phyloP scores from a whole-genome alignment of 2,329 filamentous ascomycete genomes.

The Pseudodiploospora longispora region DNA sequence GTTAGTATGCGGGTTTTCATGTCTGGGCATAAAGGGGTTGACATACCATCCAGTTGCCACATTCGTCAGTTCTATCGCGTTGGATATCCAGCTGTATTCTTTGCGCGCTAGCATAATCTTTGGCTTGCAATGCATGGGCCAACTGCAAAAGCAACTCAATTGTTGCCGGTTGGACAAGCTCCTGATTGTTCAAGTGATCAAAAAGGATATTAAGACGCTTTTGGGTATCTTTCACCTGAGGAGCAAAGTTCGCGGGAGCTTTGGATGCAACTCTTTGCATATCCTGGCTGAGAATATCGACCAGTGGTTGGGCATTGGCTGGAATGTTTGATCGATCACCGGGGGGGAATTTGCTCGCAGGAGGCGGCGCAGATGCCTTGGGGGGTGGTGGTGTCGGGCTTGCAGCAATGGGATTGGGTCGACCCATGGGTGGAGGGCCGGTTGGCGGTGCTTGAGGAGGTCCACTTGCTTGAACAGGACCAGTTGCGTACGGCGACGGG shows the following conservation, averaged over 20 bases:
- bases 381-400: constrained; percentile 38
- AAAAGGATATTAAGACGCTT: constrained; percentile 91
- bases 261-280: constrained; percentile 83
- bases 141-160: constrained; percentile 58
- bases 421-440: constrained; percentile 23
- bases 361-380: constrained; percentile 37
- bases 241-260: constrained; percentile 77
- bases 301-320: constrained; percentile 63
- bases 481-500: constrained; percentile 26
- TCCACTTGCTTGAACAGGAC: constrained; percentile 34
- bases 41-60: constrained; percentile 81
- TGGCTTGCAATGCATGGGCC: constrained; percentile 56
- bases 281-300: constrained; percentile 71
- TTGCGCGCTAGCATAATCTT: constrained; percentile 61
- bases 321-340: constrained; percentile 91
- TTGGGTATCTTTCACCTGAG: constrained; percentile 88
- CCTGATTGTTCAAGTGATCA: constrained; percentile 93
- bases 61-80: constrained; percentile 69
- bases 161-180: constrained; percentile 75
- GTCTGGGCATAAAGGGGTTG: neutral
- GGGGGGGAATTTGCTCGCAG: constrained; percentile 62
- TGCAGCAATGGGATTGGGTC: constrained; percentile 19
- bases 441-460: constrained; percentile 29
- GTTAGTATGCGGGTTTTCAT: constrained; percentile 29
- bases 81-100: constrained; percentile 68